Conservation (phyloP, 2,329 filamentous ascomycete species). For the Penicillium rolfsii region DNA sequence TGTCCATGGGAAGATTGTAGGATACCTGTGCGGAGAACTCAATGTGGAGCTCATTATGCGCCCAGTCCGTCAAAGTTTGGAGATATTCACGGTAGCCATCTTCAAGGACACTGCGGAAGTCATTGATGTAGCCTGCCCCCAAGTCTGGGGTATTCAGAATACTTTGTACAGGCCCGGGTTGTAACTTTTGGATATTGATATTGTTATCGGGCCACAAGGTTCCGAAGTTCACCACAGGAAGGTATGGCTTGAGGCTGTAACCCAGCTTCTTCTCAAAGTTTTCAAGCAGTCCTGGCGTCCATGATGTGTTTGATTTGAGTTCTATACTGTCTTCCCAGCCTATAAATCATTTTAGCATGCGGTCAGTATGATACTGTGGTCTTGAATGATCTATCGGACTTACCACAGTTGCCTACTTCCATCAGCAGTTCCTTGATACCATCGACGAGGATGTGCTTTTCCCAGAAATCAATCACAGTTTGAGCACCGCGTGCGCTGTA, state of each 20-base stretch:
- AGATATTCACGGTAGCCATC: slow-evolving; percentile 30
- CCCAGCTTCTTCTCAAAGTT: background rate
- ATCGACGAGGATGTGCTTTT: slow-evolving; percentile 40
- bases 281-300: background rate
- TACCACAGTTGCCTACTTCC: slow-evolving; percentile 38
- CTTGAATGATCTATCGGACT: slow-evolving; percentile 28
- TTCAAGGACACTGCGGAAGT: background rate
- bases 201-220: background rate
- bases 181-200: background rate
- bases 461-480: slow-evolving; percentile 38
- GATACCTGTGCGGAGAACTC: slow-evolving; percentile 43
- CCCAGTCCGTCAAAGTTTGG: slow-evolving; percentile 36
- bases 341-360: background rate
- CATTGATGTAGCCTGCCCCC: background rate
- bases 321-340: background rate
- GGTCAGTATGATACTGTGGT: background rate
- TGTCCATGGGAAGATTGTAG: slow-evolving; percentile 49
- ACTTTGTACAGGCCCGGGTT: background rate
- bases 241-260: background rate
- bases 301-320: background rate
- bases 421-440: slow-evolving; percentile 32
- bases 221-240: background rate
- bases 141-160: background rate
- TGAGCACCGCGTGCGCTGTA: background rate
- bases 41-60: slow-evolving; percentile 33